Evolutionary conservation across 1,284 basidiomycete genomes (phyloP), one percentile per base, ranked within the genome.

Genomic region (Athelia sp.): DNA sequence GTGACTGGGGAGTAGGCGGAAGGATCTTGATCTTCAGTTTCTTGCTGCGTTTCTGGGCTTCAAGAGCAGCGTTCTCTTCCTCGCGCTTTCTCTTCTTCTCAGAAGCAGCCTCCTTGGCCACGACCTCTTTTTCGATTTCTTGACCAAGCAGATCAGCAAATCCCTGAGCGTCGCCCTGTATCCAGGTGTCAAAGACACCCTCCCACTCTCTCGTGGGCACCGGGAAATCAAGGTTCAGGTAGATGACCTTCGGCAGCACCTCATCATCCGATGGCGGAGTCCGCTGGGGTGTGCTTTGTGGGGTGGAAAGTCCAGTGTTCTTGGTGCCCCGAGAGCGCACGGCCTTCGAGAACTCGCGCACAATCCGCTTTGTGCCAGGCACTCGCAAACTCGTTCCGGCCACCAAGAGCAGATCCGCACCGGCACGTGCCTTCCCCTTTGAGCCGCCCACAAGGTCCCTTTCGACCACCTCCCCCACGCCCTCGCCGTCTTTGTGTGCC

Each of bases 321-420:
- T 66, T 58, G 22, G 62, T 53, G 3, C 68, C 68, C 32, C 81
- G 73, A 10, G 76, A 72, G 52, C 76, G 78, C 24, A 90, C 81
- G 10, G 89, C 87, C 67, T 91, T 93, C 24, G 90, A 78, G 66
- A 97, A 91, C 66, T 97, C 93, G 53, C 91, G 82, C 24, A 96
- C 91, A 62, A 98, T 90, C 54, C 90, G 76, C 68, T 96, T 97
- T 45, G 94, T 95, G 10, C 94, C 94, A 2, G 92, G 93, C 9
- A 98, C 90, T 56, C 86, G 81, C 49, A 98, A 71, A 61, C 87
- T 92, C 44, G 94, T 97, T 31, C 94, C 94, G 14, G 92, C 93
- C 9, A 98, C 94, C 45, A 98, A 71, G 43, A 98, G 72, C 44
- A 95, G 68, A 68, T 98, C 94, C 3, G 91, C 89, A 3, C 82